Percentiles rank a stretch among this genome's conserved stretches.
Conservation (phyloP, 805 yeast genomes). For the Wickerhamiella parazyma region DNA sequence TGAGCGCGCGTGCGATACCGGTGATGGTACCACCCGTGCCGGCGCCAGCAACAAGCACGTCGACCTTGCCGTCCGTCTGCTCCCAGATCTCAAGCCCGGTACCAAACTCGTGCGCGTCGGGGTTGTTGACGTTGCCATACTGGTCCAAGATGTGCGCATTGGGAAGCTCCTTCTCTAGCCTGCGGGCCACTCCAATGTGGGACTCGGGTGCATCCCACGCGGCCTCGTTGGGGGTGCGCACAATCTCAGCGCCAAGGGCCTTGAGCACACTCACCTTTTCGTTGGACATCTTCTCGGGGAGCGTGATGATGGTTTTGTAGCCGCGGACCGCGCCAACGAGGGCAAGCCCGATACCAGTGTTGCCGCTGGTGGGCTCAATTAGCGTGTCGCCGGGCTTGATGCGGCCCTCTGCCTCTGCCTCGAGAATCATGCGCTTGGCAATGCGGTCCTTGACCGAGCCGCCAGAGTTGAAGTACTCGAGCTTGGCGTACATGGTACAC, state of each 20-base stretch:
- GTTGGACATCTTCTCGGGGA: conserved; percentile 86
- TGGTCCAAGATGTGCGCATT: conserved; percentile 77
- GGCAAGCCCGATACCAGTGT: conserved; percentile 85
- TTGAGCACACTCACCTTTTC: conserved; percentile 79
- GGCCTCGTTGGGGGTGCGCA: conserved; percentile 84
- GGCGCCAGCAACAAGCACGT: conserved; percentile 77
- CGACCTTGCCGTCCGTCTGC: conserved; percentile 58
- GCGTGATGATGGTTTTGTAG: conserved; percentile 71
- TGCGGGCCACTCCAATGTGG: conserved; percentile 76
- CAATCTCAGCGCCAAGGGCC: conserved; percentile 82
- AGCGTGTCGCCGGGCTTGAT: conserved; percentile 71
- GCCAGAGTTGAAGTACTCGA: conserved; percentile 76
- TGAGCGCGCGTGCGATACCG: conserved; percentile 66
- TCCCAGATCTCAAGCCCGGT: conserved; percentile 80
- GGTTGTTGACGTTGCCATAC: conserved; percentile 65
- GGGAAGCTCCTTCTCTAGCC: conserved; percentile 69
- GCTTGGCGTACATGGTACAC: conserved; percentile 51
- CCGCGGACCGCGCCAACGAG: conserved; percentile 78
- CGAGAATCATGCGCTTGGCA: conserved; percentile 74
- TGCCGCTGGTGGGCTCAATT: conserved; percentile 84
- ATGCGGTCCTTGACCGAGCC: conserved; percentile 85
- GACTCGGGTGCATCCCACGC: conserved; percentile 90
- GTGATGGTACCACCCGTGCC: conserved; percentile 90
- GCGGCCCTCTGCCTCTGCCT: conserved; percentile 64
- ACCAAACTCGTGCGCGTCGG: conserved; percentile 70